Evolutionary conservation across 2,329 filamentous ascomycete species (phyloP).

Genomic region (Myriosclerotinia duriaeana): DNA sequence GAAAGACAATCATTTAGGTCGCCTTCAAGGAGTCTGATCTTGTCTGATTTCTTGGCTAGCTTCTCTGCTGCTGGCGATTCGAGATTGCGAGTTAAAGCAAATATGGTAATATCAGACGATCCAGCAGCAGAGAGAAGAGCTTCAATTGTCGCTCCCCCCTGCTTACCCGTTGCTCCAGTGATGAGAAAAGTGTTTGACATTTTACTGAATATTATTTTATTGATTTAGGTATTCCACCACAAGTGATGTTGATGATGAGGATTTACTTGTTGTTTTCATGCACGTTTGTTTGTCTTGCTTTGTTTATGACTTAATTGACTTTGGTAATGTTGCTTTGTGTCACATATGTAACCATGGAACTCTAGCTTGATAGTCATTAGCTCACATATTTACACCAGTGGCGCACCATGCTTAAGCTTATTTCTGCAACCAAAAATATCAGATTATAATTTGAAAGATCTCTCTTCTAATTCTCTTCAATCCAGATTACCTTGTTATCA

Average conservation of each 20-base stretch:
- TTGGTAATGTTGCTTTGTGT: constrained; percentile 17
- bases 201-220: constrained; percentile 1
- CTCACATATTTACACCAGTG: not conserved
- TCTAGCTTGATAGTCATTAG: constrained; percentile 7
- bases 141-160: constrained; percentile 48
- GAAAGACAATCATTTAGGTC: constrained; percentile 52
- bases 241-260: constrained; percentile 3
- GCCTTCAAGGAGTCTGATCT: constrained; percentile 56
- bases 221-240: not conserved
- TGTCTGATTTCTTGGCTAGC: constrained; percentile 46
- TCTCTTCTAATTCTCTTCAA: not conserved
- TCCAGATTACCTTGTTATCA: not conserved
- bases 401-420: not conserved
- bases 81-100: constrained; percentile 59
- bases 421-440: not conserved
- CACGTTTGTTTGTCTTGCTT: constrained; percentile 4
- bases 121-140: constrained; percentile 42
- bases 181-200: constrained; percentile 40
- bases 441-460: not conserved
- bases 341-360: not conserved
- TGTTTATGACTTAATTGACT: constrained; percentile 2
- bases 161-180: constrained; percentile 51
- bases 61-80: constrained; percentile 48
- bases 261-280: not conserved
- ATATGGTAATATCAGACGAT: constrained; percentile 46